phyloP scores from a whole-genome alignment of 306 rosid genomes.

The Dalbergia cochinchinensis region DNA sequence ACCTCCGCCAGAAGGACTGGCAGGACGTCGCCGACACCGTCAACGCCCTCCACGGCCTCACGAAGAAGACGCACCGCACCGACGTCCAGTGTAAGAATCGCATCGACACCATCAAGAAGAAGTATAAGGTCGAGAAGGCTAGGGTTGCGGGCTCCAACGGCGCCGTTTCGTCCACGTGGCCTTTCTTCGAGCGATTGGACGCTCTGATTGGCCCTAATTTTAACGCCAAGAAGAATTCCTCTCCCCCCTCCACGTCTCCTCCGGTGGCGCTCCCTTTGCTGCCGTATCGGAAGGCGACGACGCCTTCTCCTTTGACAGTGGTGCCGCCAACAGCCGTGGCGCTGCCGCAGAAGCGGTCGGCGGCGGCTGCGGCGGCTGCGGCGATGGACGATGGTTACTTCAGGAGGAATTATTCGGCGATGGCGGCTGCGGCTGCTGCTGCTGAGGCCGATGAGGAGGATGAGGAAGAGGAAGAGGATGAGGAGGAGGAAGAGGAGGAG shows the following conservation, averaged over 20 bases:
- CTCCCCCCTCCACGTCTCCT: constrained; percentile 66
- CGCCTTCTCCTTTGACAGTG: constrained; percentile 43
- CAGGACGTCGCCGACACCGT: constrained; percentile 97
- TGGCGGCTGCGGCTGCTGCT: constrained; percentile 93
- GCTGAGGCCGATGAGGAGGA: constrained; percentile 73
- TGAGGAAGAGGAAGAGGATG: constrained; percentile 68
- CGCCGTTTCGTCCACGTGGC: constrained; percentile 66
- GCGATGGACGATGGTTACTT: constrained; percentile 66
- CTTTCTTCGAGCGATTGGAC: constrained; percentile 79
- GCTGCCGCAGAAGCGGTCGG: constrained; percentile 74
- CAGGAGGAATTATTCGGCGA: constrained; percentile 83
- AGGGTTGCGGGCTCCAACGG: constrained; percentile 77
- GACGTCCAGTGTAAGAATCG: constrained; percentile 98
- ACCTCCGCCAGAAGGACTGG: constrained; percentile 99
- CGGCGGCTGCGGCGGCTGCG: constrained; percentile 41
- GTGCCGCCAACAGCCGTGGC: constrained; percentile 53
- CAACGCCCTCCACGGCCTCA: constrained; percentile 89
- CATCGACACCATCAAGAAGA: constrained; percentile 92
- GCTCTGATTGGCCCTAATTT: constrained; percentile 68
- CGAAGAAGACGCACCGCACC: constrained; percentile 89
- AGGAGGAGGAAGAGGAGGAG: constrained; percentile 54
- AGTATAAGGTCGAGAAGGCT: constrained; percentile 91
- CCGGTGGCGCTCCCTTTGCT: constrained; percentile 69
- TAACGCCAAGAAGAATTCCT: constrained; percentile 55
- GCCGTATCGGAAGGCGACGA: constrained; percentile 57